These are phyloP conservation scores for Naumovozyma dairenensis DNA, from an alignment of 805 yeast genomes.

Conservation along the genomic window DNA sequence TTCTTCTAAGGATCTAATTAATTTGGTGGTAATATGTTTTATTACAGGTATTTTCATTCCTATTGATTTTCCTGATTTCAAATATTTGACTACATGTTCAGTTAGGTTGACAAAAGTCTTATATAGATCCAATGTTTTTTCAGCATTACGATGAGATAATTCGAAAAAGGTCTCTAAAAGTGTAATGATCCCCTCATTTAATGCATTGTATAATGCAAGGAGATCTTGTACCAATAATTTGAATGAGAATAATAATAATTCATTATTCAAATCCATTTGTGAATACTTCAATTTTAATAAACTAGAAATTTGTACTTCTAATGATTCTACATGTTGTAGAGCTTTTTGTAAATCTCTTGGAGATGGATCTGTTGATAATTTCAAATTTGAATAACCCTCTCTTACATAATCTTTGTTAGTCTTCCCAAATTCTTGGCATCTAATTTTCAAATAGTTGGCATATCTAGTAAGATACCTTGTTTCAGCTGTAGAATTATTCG, in stretches of 20 bases:
- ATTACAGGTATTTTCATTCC: slow-evolving; percentile 90
- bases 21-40: slow-evolving; percentile 92
- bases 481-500: slow-evolving; percentile 33
- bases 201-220: slow-evolving; percentile 72
- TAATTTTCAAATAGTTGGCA: slow-evolving; percentile 55
- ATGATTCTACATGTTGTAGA: slow-evolving; percentile 70
- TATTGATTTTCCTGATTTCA: slow-evolving; percentile 84
- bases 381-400: slow-evolving; percentile 45
- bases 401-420: slow-evolving; percentile 70
- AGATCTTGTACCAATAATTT: slow-evolving; percentile 84
- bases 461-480: slow-evolving; percentile 53
- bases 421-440: slow-evolving; percentile 59
- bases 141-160: slow-evolving; percentile 78
- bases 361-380: slow-evolving; percentile 37
- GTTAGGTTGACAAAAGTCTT: slow-evolving; percentile 80
- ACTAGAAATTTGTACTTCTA: slow-evolving; percentile 70
- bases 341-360: slow-evolving; percentile 58
- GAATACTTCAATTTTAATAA: slow-evolving; percentile 64
- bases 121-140: slow-evolving; percentile 74
- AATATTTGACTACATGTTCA: slow-evolving; percentile 73
- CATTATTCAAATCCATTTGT: slow-evolving; percentile 77
- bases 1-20: slow-evolving; percentile 78
- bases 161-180: slow-evolving; percentile 91
- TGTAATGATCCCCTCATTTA: slow-evolving; percentile 94
- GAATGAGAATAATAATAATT: slow-evolving; percentile 74